Conservation (phyloP, 345 rosid species). For the Acer yangbiense region DNA sequence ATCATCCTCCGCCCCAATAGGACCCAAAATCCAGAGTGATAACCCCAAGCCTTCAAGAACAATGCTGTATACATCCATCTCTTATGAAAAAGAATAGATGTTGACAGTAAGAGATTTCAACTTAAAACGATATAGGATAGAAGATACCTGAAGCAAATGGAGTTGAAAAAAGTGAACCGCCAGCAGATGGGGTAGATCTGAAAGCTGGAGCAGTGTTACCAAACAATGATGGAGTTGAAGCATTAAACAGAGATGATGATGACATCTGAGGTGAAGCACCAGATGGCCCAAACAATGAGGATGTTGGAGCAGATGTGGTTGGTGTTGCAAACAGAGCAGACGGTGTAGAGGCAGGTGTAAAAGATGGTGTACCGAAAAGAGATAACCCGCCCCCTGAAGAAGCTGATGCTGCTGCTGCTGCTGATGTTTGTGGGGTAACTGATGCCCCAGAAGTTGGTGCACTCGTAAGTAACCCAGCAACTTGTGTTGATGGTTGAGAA, state of each 20-base stretch:
- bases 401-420: conserved; percentile 41
- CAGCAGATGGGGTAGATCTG: conserved; percentile 48
- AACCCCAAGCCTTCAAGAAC: background rate
- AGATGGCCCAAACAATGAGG: conserved; percentile 62
- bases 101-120: background rate
- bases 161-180: conserved; percentile 58
- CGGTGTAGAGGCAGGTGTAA: conserved; percentile 51
- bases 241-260: conserved; percentile 52
- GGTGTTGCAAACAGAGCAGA: conserved; percentile 78
- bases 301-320: conserved; percentile 52
- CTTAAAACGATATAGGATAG: background rate
- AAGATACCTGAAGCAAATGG: conserved; percentile 66
- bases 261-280: conserved; percentile 43
- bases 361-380: conserved; percentile 63
- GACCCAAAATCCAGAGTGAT: background rate
- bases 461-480: conserved; percentile 59
- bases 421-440: conserved; percentile 49
- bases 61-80: background rate
- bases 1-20: too few relatives aligned
- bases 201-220: conserved; percentile 48
- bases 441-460: conserved; percentile 52
- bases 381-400: conserved; percentile 74
- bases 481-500: conserved; percentile 74
- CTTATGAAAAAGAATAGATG: background rate
- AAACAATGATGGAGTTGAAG: conserved; percentile 67